These are phyloP conservation scores for Fusarium udum DNA, from an alignment of 2,329 filamentous ascomycete species.

Conservation along the genomic window DNA sequence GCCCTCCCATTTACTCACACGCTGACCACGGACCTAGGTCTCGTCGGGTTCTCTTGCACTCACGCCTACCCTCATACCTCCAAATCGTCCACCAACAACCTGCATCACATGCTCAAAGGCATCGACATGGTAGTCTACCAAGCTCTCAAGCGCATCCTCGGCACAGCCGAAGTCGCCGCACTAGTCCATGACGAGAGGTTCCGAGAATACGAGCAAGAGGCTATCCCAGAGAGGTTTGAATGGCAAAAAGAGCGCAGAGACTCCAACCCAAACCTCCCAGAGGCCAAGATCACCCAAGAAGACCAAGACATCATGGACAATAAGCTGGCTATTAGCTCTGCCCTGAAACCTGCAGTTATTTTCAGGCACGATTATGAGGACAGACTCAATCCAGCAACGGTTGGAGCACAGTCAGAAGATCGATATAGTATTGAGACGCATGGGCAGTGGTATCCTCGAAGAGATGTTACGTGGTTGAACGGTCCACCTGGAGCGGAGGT, in stretches of 20 bases:
- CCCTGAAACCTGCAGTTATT: background rate
- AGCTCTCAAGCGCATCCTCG: conserved; percentile 15
- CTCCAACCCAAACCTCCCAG: background rate
- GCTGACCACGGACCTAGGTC: conserved; percentile 27
- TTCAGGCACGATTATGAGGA: background rate
- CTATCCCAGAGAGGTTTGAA: background rate
- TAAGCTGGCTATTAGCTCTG: background rate
- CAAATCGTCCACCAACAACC: conserved; percentile 2
- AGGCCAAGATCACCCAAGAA: background rate
- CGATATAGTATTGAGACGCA: no score
- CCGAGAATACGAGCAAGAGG: background rate
- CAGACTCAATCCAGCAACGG: background rate
- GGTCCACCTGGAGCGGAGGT: background rate
- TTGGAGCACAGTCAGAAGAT: background rate
- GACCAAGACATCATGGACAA: background rate
- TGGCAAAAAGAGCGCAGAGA: background rate
- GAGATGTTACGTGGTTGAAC: conserved; percentile 20
- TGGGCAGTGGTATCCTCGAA: background rate
- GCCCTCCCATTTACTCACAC: background rate
- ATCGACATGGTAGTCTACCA: conserved; percentile 55
- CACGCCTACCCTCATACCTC: conserved; percentile 58
- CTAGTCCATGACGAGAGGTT: conserved; percentile 3
- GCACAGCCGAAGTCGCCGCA: background rate
- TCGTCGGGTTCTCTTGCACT: conserved; percentile 55
- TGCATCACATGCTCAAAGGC: conserved; percentile 56